Percentiles rank a stretch among this genome's conserved stretches.
Conservation (phyloP, 371 early-diverging fungal genomes). For the Choanephora cucurbitarum region DNA sequence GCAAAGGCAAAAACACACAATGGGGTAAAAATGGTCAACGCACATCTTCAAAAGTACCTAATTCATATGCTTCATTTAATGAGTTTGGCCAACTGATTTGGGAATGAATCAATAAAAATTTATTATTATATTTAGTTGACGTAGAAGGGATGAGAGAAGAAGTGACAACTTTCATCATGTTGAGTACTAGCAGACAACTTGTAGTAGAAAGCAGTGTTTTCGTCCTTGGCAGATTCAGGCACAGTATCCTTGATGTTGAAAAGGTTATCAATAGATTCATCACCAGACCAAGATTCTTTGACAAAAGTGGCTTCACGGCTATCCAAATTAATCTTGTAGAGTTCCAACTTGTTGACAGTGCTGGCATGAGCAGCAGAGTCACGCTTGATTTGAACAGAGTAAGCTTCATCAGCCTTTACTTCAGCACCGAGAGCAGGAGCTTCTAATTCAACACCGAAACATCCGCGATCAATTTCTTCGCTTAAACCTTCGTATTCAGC, state of each 20-base stretch:
- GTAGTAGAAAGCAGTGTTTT: slow-evolving; percentile 47
- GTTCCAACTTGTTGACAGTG: slow-evolving; percentile 26
- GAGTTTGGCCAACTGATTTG: slow-evolving; percentile 48
- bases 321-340: slow-evolving; percentile 40
- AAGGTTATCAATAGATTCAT: slow-evolving; percentile 24
- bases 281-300: slow-evolving; percentile 39
- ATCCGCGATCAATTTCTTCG: slow-evolving; percentile 45
- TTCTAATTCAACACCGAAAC: slow-evolving; percentile 47
- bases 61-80: slow-evolving; percentile 33
- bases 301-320: slow-evolving; percentile 37
- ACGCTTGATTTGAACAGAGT: slow-evolving; percentile 41
- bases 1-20: slow-evolving; percentile 43
- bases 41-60: slow-evolving; percentile 28
- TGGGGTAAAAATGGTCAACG: slow-evolving; percentile 31
- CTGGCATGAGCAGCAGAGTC: slow-evolving; percentile 47
- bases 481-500: slow-evolving; percentile 29
- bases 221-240: slow-evolving; percentile 25
- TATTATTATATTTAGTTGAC: slow-evolving; percentile 18
- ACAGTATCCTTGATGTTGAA: slow-evolving; percentile 48
- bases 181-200: slow-evolving; percentile 40
- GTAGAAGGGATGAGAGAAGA: slow-evolving; percentile 54
- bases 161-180: slow-evolving; percentile 46
- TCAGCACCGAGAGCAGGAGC: slow-evolving; percentile 38
- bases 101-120: slow-evolving; percentile 26
- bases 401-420: slow-evolving; percentile 19